These are phyloP conservation scores for Tricholoma sp. DNA, from an alignment of 768 basidiomycete genomes.

Conservation along the genomic window DNA sequence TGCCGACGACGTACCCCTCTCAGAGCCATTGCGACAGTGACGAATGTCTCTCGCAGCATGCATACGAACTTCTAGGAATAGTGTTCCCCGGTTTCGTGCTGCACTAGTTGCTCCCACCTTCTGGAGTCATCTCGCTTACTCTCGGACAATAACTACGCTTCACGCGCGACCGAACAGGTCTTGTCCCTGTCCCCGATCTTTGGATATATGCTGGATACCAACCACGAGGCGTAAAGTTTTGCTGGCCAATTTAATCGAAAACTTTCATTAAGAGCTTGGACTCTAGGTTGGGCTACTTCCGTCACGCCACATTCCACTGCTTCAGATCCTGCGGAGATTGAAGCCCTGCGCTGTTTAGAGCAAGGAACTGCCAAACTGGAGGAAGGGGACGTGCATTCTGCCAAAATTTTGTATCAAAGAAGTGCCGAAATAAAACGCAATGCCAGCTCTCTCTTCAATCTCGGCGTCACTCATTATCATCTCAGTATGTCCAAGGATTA, in stretches of 20 bases:
- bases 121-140: slow-evolving; percentile 10
- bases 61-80: slow-evolving; percentile 15
- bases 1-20: no score
- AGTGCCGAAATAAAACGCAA: slow-evolving; percentile 77
- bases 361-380: slow-evolving; percentile 80
- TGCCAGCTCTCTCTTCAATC: slow-evolving; percentile 80
- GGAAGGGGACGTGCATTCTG: slow-evolving; percentile 78
- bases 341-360: slow-evolving; percentile 75
- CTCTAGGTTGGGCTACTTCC: slow-evolving; percentile 73
- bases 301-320: slow-evolving; percentile 78
- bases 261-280: slow-evolving; percentile 1
- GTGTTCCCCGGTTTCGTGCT: background rate
- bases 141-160: slow-evolving; percentile 11
- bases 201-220: slow-evolving; percentile 13
- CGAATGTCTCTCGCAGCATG: slow-evolving; percentile 17
- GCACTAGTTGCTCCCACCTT: background rate
- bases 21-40: background rate
- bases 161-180: slow-evolving; percentile 11
- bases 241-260: background rate
- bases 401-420: slow-evolving; percentile 71
- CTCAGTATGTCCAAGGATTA: slow-evolving; percentile 54
- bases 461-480: slow-evolving; percentile 87
- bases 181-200: slow-evolving; percentile 16
- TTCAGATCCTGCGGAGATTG: slow-evolving; percentile 75
- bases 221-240: slow-evolving; percentile 26